Base-by-base conservation (phyloP, 1,284 basidiomycete genomes). In the Flammula alnicola region DNA sequence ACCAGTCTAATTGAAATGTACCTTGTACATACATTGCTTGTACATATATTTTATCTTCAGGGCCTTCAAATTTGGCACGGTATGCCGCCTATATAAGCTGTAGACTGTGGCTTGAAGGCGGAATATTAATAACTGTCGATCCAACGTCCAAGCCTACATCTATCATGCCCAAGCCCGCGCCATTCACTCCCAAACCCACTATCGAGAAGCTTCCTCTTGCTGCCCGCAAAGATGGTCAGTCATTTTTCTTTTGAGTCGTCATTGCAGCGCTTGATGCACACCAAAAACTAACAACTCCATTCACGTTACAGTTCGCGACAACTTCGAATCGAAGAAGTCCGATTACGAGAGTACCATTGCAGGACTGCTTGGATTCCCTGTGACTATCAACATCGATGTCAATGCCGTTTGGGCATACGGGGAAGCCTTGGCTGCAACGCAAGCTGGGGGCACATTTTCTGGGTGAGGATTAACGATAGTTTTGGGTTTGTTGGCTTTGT, bases 131-230 rank as follows among this genome's bases (percentile, higher is more conserved):
- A n/a, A n/a, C n/a, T n/a, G n/a, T n/a, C n/a, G n/a, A n/a, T n/a
- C n/a, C n/a, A n/a, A n/a, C n/a, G n/a, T n/a, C n/a, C n/a, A n/a
- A n/a, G n/a, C n/a, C n/a, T n/a, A n/a, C n/a, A 1, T 32, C 19
- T 20, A 54, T 36, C 19, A 63, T 64, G 62, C 53, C 61, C 25
- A 64, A 60, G 47, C 47, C 48, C 30, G n/a, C 49, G 20, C 36
- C 52, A 17, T 69, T 67, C 53, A 51, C 56, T 14, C 68, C 67
- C 29, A 67, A 67, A 47, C 57, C 65, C 5, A 47, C 65, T 19
- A 36, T 69, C 30, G 69, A 66, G 38, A 71, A 70, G 38, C 59
- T 71, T 19, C 65, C 68, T 41, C 57, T 71, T 26, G 64, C 66
- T 22, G 58, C 63, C 22, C 66, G 69, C 52, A 70, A 68, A 61